Conservation (phyloP, 179 eudicot species). For the Camellia oleifera region DNA sequence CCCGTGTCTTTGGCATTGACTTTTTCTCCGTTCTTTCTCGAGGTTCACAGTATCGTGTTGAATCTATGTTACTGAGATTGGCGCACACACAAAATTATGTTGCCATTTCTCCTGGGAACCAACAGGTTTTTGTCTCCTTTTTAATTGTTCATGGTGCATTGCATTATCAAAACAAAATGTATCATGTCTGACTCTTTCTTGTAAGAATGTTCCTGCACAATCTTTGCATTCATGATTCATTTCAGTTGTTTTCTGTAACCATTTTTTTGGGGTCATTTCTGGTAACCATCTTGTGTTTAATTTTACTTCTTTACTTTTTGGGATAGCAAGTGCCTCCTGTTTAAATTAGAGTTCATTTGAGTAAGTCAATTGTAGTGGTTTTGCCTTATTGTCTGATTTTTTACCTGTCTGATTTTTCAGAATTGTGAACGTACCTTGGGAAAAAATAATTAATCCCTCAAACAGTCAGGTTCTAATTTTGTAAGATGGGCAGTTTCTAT, state of each 20-base stretch:
- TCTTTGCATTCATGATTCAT: background rate
- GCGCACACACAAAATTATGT: slow-evolving; percentile 91
- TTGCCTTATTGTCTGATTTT: background rate
- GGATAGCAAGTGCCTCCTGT: background rate
- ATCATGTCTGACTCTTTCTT: background rate
- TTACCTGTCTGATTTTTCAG: background rate
- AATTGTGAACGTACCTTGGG: background rate
- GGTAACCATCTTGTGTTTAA: background rate
- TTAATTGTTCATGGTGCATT: slow-evolving; percentile 3
- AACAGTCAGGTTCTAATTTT: background rate
- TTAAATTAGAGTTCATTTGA: background rate
- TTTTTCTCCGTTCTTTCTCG: slow-evolving; percentile 96
- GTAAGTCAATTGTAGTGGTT: background rate
- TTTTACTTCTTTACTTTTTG: background rate
- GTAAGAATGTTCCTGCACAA: background rate
- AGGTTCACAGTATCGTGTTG: slow-evolving; percentile 98
- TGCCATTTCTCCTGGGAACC: slow-evolving; percentile 83
- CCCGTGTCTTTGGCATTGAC: slow-evolving; percentile 96
- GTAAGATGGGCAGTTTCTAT: background rate
- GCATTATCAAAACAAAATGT: background rate
- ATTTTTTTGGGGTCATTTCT: background rate
- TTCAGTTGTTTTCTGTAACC: background rate
- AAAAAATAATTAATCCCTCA: background rate
- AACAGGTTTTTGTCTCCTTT: slow-evolving; percentile 52
- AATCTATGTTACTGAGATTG: slow-evolving; percentile 89